These are phyloP conservation scores for Cryptosporidium sp. DNA, from an alignment of 169 alveolate genomes.

Conservation along the genomic window DNA sequence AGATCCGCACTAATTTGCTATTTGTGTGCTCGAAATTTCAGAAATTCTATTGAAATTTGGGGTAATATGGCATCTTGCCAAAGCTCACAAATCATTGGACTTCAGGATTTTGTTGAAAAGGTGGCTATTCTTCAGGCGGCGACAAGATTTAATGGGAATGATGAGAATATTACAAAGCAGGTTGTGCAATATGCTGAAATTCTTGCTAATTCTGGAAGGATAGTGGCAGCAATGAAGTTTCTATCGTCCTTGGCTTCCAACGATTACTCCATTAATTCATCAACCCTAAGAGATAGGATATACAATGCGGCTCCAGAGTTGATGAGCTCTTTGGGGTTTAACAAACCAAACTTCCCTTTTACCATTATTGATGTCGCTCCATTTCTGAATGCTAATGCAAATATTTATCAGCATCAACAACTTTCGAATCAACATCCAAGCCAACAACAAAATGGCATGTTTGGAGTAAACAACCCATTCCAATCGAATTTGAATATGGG, in stretches of 20 bases:
- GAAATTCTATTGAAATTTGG: slow-evolving; percentile 84
- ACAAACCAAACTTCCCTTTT: slow-evolving; percentile 77
- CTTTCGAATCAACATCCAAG: not conserved
- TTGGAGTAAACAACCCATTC: slow-evolving; percentile 9
- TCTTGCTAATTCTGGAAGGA: slow-evolving; percentile 81
- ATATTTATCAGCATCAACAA: slow-evolving; percentile 18
- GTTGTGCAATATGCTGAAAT: slow-evolving; percentile 82
- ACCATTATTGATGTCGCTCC: slow-evolving; percentile 77
- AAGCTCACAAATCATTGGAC: slow-evolving; percentile 75
- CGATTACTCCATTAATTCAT: slow-evolving; percentile 76
- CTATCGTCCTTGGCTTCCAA: slow-evolving; percentile 77
- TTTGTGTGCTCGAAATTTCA: slow-evolving; percentile 84
- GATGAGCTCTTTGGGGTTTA: slow-evolving; percentile 64
- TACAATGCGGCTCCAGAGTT: slow-evolving; percentile 80
- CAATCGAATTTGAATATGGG: not conserved
- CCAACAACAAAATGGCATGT: not conserved
- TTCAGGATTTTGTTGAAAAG: slow-evolving; percentile 80
- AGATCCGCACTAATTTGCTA: slow-evolving; percentile 85
- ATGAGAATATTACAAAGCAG: slow-evolving; percentile 77
- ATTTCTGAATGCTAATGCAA: not conserved
- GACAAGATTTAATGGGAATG: slow-evolving; percentile 76
- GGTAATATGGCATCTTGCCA: slow-evolving; percentile 81
- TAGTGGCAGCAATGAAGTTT: slow-evolving; percentile 81
- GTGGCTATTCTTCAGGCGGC: slow-evolving; percentile 80
- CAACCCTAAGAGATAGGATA: slow-evolving; percentile 79